Evolutionary conservation across 257 asterid species (phyloP), one percentile per base, ranked within the genome.

Genomic region (Petunia secreta): DNA sequence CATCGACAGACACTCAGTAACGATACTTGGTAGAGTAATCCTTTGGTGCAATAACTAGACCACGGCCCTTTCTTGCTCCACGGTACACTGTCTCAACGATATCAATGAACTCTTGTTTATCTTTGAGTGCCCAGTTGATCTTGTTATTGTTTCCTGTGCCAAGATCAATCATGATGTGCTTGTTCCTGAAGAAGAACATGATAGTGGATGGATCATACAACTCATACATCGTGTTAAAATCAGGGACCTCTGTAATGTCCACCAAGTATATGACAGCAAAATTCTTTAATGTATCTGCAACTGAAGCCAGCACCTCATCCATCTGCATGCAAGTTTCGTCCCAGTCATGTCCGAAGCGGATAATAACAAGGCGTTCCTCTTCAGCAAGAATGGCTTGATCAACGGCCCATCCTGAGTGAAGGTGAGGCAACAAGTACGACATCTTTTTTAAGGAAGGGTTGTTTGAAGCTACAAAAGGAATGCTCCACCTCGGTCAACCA

Each of bases 61-160:
- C 25, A 25, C 97, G 93, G 2, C 97, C 98, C 84, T 92, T 94
- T 84, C 98, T 91, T 41, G 97, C 97, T 5, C 98, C 98, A 60
- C 97, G 97, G 65, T 88, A 94, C 6, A 94, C 93, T 1, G 98
- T 94, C 91, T 94, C 98, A 8, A 94, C 94, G 36, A 94, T 92
- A 85, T 94, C 97, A 44, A 94, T 92, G 82, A 94, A 94, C 88
- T 94, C 98, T 79, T 94, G 97, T 85, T 94, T 94, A 82, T 94
- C 98, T 87, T 94, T 94, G 86, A 94, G 78, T 40, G 98, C 97
- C 97, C 98, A 94, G 85, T 94, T 93, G 87, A 93, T 93, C 87
- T 93, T 91, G 87, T 93, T 93, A 89, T 93, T 92, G 89, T 94
- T 94, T 80, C 98, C 97, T 44, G 98, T 94, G n/a, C 97, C 98